phyloP scores from a whole-genome alignment of 2,329 filamentous ascomycete species.

The Sporothrix brasiliensis region DNA sequence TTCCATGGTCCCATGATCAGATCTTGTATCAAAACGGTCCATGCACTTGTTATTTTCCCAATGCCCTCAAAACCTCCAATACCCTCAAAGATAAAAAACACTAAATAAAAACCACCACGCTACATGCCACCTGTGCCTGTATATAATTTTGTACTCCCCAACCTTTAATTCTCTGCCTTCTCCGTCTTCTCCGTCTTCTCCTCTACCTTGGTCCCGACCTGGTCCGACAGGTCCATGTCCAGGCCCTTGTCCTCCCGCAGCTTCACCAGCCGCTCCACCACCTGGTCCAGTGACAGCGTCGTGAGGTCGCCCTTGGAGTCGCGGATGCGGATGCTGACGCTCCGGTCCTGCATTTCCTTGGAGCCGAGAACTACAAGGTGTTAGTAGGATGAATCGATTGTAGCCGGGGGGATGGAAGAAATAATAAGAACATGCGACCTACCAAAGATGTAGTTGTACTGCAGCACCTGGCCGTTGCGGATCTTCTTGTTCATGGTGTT shows the following conservation, averaged over 20 bases:
- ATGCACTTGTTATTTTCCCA: neutral
- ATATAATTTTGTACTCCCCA: neutral
- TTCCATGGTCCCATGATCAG: neutral
- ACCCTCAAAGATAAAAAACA: neutral
- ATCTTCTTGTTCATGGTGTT: slow-evolving; percentile 92
- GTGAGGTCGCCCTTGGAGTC: slow-evolving; percentile 38
- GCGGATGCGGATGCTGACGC: slow-evolving; percentile 38
- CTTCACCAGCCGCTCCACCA: slow-evolving; percentile 32
- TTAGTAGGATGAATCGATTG: slow-evolving; percentile 13
- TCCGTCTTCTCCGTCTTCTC: neutral
- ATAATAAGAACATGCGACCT: slow-evolving; percentile 39
- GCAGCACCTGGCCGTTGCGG: slow-evolving; percentile 74
- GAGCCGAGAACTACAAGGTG: slow-evolving; percentile 35
- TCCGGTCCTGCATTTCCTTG: slow-evolving; percentile 38
- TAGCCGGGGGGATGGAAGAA: neutral
- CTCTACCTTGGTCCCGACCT: slow-evolving; percentile 11
- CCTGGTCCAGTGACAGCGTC: slow-evolving; percentile 35
- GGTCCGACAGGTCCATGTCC: slow-evolving; percentile 33
- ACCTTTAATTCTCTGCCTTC: slow-evolving; percentile 3
- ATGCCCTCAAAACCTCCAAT: neutral
- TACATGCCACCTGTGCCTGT: neutral
- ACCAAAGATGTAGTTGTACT: slow-evolving; percentile 85
- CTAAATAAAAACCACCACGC: neutral
- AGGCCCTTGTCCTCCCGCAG: slow-evolving; percentile 34
- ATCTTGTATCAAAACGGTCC: slow-evolving; percentile 9